Evolutionary conservation across 208 protist species (phyloP).

Genomic region (Wallacemonas sp.): DNA sequence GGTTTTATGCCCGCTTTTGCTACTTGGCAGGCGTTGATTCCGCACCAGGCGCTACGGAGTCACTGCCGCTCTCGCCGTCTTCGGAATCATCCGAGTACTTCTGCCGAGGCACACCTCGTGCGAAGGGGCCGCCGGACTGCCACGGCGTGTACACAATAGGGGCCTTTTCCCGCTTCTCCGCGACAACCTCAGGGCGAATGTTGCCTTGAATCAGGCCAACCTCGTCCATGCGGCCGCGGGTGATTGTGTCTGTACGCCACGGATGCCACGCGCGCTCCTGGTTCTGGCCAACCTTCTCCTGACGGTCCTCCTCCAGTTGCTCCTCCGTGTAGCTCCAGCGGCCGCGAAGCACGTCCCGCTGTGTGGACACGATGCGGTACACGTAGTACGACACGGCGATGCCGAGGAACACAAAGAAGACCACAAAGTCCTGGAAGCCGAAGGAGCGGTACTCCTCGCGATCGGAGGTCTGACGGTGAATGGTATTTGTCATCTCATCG

Average conservation of each 20-base stretch:
- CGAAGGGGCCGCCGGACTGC: conserved; percentile 80
- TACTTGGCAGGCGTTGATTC: too few relatives aligned
- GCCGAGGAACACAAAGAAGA: conserved; percentile 65
- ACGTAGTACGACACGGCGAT: conserved; percentile 57
- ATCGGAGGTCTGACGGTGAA: conserved; percentile 77
- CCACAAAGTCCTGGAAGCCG: conserved; percentile 55
- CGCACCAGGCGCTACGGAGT: too few relatives aligned
- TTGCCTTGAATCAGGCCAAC: conserved; percentile 81
- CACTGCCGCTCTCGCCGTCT: not conserved
- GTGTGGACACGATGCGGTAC: conserved; percentile 63
- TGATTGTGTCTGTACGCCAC: conserved; percentile 68
- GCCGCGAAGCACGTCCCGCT: conserved; percentile 60
- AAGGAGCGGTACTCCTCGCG: conserved; percentile 76
- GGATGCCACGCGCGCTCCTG: conserved; percentile 66
- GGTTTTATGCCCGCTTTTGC: too few relatives aligned
- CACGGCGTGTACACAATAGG: conserved; percentile 78
- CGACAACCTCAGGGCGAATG: conserved; percentile 59
- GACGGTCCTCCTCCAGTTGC: conserved; percentile 38
- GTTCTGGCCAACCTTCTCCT: conserved; percentile 21
- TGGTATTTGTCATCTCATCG: conserved; percentile 78
- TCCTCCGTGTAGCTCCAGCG: conserved; percentile 85
- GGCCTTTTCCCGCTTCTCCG: conserved; percentile 56
- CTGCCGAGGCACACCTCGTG: conserved; percentile 22
- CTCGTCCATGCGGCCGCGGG: conserved; percentile 74
- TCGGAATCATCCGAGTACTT: conserved; percentile 10